Conservation (phyloP, 495 filamentous ascomycete genomes). For the Sordaria brevicollis region DNA sequence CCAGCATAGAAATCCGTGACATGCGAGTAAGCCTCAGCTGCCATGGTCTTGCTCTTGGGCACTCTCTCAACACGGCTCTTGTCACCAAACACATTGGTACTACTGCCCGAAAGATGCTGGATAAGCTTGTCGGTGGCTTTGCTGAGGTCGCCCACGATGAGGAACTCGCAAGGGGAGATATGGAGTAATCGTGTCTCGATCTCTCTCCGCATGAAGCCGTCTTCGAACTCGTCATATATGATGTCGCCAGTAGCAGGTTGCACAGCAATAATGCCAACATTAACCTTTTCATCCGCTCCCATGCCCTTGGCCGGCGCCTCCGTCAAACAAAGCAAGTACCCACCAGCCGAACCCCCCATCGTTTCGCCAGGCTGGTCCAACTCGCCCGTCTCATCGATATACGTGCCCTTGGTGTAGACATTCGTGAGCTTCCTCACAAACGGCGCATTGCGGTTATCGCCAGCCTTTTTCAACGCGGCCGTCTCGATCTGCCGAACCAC, state of each 20-base stretch:
- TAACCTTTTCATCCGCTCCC: conserved; percentile 87
- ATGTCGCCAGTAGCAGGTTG: conserved; percentile 94
- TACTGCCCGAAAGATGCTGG: conserved; percentile 76
- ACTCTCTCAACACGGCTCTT: conserved; percentile 73
- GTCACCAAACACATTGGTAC: conserved; percentile 87
- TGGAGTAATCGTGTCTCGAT: conserved; percentile 91
- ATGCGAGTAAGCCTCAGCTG: conserved; percentile 75
- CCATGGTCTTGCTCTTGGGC: conserved; percentile 68
- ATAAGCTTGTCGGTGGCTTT: conserved; percentile 91
- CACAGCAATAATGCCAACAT: conserved; percentile 87
- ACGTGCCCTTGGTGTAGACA: conserved; percentile 96
- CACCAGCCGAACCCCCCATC: conserved; percentile 61
- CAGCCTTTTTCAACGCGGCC: conserved; percentile 91
- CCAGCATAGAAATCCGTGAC: conserved; percentile 90
- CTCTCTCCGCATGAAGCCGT: conserved; percentile 96
- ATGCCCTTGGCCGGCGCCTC: conserved; percentile 76
- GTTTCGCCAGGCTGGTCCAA: conserved; percentile 44
- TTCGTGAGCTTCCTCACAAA: conserved; percentile 92
- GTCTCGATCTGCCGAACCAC: conserved; percentile 96
- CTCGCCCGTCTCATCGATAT: conserved; percentile 88
- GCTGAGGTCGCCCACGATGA: conserved; percentile 89
- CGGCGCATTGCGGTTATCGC: conserved; percentile 87
- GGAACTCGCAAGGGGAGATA: conserved; percentile 89
- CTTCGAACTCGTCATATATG: conserved; percentile 92
- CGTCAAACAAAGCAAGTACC: conserved; percentile 87